A percentile compares a stretch with the other conserved stretches of the same genome.
phyloP scores from a whole-genome alignment of 768 basidiomycete genomes.

The Boletus patriciae region DNA sequence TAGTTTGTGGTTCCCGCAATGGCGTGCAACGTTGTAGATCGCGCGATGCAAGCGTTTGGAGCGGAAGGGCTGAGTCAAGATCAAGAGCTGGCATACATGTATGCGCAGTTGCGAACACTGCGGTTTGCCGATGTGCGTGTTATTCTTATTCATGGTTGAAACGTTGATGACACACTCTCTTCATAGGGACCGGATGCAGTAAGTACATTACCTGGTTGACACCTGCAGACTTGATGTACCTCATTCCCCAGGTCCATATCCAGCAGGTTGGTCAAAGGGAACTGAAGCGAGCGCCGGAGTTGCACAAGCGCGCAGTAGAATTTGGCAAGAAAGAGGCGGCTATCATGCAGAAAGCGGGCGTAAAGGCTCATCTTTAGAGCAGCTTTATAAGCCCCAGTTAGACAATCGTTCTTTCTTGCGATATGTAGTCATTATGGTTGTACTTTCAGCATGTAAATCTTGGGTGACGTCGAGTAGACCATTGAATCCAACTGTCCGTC shows the following conservation, averaged over 20 bases:
- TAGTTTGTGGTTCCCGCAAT: slow-evolving; percentile 93
- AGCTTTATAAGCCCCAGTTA: too few species aligned
- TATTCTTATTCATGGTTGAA: background rate
- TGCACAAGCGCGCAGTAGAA: slow-evolving; percentile 56
- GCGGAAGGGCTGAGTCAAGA: slow-evolving; percentile 97
- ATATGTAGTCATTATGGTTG: background rate
- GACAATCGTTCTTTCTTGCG: background rate
- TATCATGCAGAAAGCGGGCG: slow-evolving; percentile 56
- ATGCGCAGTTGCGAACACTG: slow-evolving; percentile 81
- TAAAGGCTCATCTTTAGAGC: slow-evolving; percentile 56
- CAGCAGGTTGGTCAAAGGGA: slow-evolving; percentile 93
- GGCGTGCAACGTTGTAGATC: slow-evolving; percentile 86
- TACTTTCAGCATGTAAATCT: too few species aligned
- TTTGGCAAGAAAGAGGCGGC: slow-evolving; percentile 60
- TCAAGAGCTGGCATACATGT: slow-evolving; percentile 72
- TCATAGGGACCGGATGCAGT: slow-evolving; percentile 77
- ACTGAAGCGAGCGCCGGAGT: slow-evolving; percentile 67
- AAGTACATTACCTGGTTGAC: slow-evolving; percentile 23
- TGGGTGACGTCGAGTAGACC: background rate
- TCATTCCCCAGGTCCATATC: slow-evolving; percentile 73
- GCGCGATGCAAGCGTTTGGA: slow-evolving; percentile 94
- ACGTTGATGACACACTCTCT: slow-evolving; percentile 10
- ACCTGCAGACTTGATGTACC: background rate
- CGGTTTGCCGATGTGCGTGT: slow-evolving; percentile 78
- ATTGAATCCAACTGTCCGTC: background rate